Conservation (phyloP, 495 filamentous ascomycete genomes). For the Tuber magnatum region DNA sequence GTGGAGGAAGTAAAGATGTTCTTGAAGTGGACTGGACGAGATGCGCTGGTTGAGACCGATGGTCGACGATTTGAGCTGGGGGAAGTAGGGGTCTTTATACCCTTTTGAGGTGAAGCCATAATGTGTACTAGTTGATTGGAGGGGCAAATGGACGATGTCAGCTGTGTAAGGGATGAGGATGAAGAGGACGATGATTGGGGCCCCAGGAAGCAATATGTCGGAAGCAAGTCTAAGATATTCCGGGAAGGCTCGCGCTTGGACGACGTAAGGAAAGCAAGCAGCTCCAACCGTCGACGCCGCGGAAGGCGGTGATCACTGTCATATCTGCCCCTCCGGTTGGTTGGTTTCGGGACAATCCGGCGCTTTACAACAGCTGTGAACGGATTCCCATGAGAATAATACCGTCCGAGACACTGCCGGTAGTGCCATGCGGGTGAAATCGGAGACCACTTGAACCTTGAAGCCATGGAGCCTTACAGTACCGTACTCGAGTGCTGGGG, state of each 20-base stretch:
- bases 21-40: conserved; percentile 14
- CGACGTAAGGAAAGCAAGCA: conserved; percentile 24
- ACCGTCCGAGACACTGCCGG: conserved; percentile 36
- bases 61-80: conserved; percentile 27
- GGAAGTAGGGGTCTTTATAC: conserved; percentile 37
- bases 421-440: conserved; percentile 31
- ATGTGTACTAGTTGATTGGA: conserved; percentile 21
- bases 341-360: conserved; percentile 37
- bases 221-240: conserved; percentile 34
- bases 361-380: conserved; percentile 11
- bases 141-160: conserved; percentile 2
- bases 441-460: conserved; percentile 14
- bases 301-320: conserved; percentile 29
- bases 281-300: conserved; percentile 33
- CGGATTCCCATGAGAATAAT: conserved; percentile 12
- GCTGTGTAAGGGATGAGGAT: conserved; percentile 4
- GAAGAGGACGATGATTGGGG: conserved; percentile 21
- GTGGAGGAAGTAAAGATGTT: conserved; percentile 22
- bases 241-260: conserved; percentile 38
- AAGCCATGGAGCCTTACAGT: conserved; percentile 2
- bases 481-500: too few species aligned
- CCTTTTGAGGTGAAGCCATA: conserved; percentile 27
- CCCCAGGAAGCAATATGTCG: conserved; percentile 18
- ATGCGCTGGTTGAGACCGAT: conserved; percentile 27
- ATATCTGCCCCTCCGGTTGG: conserved; percentile 26